Evolutionary conservation across 345 rosid genomes (phyloP).

Genomic region (Salix caprea): DNA sequence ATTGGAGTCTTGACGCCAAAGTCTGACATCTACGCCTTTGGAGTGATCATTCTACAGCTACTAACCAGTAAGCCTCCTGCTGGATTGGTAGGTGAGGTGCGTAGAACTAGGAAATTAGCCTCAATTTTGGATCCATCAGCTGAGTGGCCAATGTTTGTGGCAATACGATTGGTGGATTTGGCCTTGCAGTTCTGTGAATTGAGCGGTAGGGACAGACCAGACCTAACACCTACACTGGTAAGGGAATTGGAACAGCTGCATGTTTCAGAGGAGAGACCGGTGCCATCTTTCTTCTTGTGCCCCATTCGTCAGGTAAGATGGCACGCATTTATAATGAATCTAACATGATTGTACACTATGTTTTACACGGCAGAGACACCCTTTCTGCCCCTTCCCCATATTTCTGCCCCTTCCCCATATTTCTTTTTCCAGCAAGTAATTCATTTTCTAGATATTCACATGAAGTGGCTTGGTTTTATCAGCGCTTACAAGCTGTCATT

Average conservation of each 20-base stretch:
- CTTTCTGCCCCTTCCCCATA: background rate
- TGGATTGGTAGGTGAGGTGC: constrained; percentile 49
- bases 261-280: constrained; percentile 45
- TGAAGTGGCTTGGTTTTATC: background rate
- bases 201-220: constrained; percentile 47
- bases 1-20: constrained; percentile 52
- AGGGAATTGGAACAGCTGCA: constrained; percentile 63
- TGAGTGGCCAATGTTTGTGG: constrained; percentile 55
- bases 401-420: background rate
- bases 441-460: background rate
- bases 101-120: constrained; percentile 42
- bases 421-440: background rate
- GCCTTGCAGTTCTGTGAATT: constrained; percentile 61
- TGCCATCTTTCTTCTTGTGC: constrained; percentile 66
- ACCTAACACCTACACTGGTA: constrained; percentile 54
- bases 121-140: constrained; percentile 58
- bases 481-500: background rate
- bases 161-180: constrained; percentile 42
- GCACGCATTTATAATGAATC: background rate
- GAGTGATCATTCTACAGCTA: constrained; percentile 58
- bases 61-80: constrained; percentile 55
- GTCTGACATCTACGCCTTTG: constrained; percentile 60
- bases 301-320: constrained; percentile 60
- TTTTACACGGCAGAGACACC: background rate
- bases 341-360: background rate